These are phyloP conservation scores for Tubosaeta sp. DNA, from an alignment of 768 basidiomycete genomes.

Conservation along the genomic window DNA sequence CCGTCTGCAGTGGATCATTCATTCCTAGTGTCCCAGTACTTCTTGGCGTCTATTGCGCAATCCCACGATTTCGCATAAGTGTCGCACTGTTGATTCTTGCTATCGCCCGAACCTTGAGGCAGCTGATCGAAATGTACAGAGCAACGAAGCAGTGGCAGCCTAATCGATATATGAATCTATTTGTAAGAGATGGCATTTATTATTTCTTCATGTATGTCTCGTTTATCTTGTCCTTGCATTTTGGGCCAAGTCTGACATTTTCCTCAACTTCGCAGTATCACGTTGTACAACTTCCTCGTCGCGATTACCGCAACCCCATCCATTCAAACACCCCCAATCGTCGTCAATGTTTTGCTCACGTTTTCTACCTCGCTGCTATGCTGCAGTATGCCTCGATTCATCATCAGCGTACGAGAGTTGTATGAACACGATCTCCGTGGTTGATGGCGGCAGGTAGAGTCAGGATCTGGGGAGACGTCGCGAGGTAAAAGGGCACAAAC, in stretches of 20 bases:
- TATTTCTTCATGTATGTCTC: slow-evolving; percentile 2
- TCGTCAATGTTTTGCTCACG: neutral
- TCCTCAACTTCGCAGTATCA: neutral
- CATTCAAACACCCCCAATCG: neutral
- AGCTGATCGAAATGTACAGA: neutral
- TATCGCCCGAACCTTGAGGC: neutral
- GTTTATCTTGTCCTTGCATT: neutral
- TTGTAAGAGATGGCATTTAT: slow-evolving; percentile 2
- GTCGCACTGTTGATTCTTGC: neutral
- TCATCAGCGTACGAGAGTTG: neutral
- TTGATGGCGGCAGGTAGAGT: too few relatives aligned
- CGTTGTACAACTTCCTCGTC: neutral
- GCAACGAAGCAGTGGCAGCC: neutral
- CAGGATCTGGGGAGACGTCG: too few relatives aligned
- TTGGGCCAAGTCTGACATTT: neutral
- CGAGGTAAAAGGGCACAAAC: too few relatives aligned
- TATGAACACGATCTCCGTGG: neutral
- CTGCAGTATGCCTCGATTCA: neutral
- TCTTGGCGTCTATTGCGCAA: neutral
- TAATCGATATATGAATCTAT: slow-evolving; percentile 7
- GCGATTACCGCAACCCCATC: neutral
- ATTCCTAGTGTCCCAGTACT: neutral
- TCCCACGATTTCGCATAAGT: slow-evolving; percentile 3
- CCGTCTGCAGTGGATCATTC: neutral
- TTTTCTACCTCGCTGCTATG: neutral